phyloP scores from a whole-genome alignment of 1,139 yeast species.

The Hyphopichia burtonii region DNA sequence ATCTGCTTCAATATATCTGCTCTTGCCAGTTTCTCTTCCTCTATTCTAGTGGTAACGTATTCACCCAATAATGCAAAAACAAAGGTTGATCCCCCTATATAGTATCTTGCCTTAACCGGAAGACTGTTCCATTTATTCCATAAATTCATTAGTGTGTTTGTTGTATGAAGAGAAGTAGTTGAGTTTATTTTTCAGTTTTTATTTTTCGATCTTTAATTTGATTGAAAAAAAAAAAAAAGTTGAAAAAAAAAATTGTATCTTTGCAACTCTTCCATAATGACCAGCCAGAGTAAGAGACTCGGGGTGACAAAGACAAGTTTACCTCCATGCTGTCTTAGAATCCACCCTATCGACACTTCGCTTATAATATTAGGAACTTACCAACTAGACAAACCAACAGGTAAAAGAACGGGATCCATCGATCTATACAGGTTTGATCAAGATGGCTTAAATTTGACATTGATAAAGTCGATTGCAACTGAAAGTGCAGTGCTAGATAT shows the following conservation, averaged over 20 bases:
- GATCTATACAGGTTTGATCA: conserved; percentile 51
- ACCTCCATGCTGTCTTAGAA: conserved; percentile 82
- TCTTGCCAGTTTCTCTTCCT: conserved; percentile 37
- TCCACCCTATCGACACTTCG: conserved; percentile 50
- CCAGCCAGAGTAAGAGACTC: conserved; percentile 13
- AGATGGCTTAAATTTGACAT: conserved; percentile 14
- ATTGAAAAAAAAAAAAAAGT: neutral
- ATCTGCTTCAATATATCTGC: conserved; percentile 12
- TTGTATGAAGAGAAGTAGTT: neutral
- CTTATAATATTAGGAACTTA: conserved; percentile 75
- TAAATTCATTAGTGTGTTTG: conserved; percentile 25
- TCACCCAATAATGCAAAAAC: conserved; percentile 53
- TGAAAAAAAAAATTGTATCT: conserved; percentile 14
- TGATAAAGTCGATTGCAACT: conserved; percentile 30
- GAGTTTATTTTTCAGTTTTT: neutral
- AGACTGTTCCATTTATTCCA: conserved; percentile 49
- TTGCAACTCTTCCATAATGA: conserved; percentile 1
- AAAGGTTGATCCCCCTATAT: conserved; percentile 55
- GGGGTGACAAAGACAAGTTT: conserved; percentile 41
- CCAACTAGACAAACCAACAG: conserved; percentile 58
- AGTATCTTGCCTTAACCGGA: conserved; percentile 51
- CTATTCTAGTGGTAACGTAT: conserved; percentile 44
- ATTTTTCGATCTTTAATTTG: neutral
- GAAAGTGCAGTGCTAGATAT: conserved; percentile 75
- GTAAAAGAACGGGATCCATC: conserved; percentile 67